Evolutionary conservation across 495 filamentous ascomycete genomes (phyloP).

Genomic region (Thermothielavioides terrestris): DNA sequence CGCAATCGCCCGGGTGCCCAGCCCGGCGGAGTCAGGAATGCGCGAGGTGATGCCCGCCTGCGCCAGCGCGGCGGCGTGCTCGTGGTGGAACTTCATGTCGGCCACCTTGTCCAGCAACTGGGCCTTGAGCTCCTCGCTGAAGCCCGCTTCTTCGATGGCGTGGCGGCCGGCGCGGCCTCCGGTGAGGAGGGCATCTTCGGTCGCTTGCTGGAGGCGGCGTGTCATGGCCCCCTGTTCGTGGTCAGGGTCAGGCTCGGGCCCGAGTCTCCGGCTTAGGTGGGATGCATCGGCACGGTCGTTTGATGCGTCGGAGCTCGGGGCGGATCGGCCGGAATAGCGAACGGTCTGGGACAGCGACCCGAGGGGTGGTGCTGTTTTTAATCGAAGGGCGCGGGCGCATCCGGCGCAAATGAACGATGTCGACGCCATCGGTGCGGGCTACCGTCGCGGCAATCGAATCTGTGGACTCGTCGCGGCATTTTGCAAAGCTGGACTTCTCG

Average conservation of each 20-base stretch:
- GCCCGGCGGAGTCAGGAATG: constrained; percentile 52
- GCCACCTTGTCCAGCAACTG: constrained; percentile 66
- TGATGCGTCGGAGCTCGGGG: background rate
- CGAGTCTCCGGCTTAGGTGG: background rate
- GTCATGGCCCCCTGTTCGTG: constrained; percentile 55
- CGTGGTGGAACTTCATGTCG: constrained; percentile 57
- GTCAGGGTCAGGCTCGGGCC: constrained; percentile 12
- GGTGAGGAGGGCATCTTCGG: constrained; percentile 65
- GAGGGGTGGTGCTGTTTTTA: background rate
- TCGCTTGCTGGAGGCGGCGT: constrained; percentile 65
- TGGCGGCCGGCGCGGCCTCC: constrained; percentile 62
- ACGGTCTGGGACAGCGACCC: background rate
- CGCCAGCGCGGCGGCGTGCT: constrained; percentile 62
- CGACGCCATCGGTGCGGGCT: constrained; percentile 5
- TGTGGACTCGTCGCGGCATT: no score
- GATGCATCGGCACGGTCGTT: background rate
- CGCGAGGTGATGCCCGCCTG: constrained; percentile 43
- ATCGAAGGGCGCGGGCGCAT: constrained; percentile 10
- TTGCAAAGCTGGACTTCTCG: no score
- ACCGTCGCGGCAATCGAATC: no score
- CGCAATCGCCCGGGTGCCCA: constrained; percentile 65
- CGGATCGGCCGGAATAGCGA: background rate
- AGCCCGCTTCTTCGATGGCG: constrained; percentile 76
- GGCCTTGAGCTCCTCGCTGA: constrained; percentile 75
- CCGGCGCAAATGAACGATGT: constrained; percentile 9